Percentiles rank a stretch among this genome's conserved stretches.
These are phyloP conservation scores for Globisporangium parvum DNA, from an alignment of 352 stramenopile species.

Conservation along the genomic window DNA sequence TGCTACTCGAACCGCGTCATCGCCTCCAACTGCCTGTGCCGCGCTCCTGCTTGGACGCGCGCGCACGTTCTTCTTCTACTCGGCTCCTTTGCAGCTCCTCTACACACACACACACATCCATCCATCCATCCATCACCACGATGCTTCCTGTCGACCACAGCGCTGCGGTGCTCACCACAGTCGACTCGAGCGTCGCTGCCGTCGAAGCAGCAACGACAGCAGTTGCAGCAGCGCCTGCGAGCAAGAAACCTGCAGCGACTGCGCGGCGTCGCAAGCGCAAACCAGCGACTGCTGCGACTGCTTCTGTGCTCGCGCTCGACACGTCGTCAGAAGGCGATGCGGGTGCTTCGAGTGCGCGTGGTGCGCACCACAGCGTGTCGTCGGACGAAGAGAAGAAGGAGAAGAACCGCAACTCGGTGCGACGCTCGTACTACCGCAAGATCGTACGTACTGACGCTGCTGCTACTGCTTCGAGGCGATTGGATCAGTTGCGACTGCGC, in stretches of 20 bases:
- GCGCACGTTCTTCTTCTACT: too few species aligned
- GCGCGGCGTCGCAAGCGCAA: constrained; percentile 8
- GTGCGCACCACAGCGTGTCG: background rate
- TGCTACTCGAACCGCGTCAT: too few species aligned
- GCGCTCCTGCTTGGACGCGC: too few species aligned
- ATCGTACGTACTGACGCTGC: constrained; percentile 16
- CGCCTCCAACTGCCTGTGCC: too few species aligned
- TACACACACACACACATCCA: too few species aligned
- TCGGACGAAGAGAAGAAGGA: constrained; percentile 41
- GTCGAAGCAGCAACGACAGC: background rate
- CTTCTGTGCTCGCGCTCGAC: background rate
- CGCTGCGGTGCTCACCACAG: background rate
- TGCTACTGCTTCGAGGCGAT: background rate
- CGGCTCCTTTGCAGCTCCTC: too few species aligned
- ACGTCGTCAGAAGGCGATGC: background rate
- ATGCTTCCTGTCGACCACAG: background rate
- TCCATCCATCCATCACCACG: too few species aligned
- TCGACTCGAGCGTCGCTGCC: background rate
- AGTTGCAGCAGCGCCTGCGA: background rate
- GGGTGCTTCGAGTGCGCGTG: background rate
- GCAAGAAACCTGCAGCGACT: background rate
- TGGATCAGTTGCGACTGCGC: background rate
- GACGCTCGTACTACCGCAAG: constrained; percentile 49
- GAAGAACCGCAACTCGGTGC: constrained; percentile 54
- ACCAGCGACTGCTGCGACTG: background rate